Conservation (phyloP, 2,329 filamentous ascomycete species). For the Penicillium glabrum region DNA sequence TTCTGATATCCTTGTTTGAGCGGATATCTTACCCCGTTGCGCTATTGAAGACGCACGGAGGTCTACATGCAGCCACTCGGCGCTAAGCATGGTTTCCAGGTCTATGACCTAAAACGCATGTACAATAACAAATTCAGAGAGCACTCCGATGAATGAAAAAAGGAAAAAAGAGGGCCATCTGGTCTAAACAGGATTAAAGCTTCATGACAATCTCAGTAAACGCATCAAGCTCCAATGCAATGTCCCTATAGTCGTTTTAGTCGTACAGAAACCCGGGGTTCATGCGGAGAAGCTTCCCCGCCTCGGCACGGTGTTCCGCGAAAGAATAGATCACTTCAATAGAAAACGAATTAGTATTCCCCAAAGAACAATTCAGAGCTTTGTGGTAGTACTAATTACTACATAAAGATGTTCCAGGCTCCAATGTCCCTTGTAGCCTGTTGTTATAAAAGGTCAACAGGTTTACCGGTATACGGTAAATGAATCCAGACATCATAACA, state of each 20-base stretch:
- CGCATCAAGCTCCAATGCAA: not conserved
- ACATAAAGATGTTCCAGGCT: no score
- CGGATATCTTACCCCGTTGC: constrained; percentile 8
- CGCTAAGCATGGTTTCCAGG: not conserved
- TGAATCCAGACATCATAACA: not conserved
- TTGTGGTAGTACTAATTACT: no score
- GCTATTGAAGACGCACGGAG: constrained; percentile 7
- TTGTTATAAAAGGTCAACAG: not conserved
- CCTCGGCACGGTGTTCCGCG: not conserved
- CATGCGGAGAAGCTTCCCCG: not conserved
- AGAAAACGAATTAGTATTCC: no score
- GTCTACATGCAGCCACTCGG: not conserved
- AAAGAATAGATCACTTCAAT: no score
- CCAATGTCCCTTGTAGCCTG: not conserved
- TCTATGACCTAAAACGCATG: constrained; percentile 7
- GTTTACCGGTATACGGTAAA: no score
- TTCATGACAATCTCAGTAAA: not conserved
- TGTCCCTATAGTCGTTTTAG: not conserved
- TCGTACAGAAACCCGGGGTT: not conserved
- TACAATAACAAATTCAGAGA: constrained; percentile 18
- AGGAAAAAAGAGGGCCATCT: constrained; percentile 22
- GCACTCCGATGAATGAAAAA: constrained; percentile 19
- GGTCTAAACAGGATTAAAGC: constrained; percentile 5
- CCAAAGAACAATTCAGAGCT: no score
- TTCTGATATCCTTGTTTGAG: constrained; percentile 17